A percentile compares a stretch with the other conserved stretches of the same genome.
Conservation (phyloP, 2,329 filamentous ascomycete genomes). For the Alternaria solani region DNA sequence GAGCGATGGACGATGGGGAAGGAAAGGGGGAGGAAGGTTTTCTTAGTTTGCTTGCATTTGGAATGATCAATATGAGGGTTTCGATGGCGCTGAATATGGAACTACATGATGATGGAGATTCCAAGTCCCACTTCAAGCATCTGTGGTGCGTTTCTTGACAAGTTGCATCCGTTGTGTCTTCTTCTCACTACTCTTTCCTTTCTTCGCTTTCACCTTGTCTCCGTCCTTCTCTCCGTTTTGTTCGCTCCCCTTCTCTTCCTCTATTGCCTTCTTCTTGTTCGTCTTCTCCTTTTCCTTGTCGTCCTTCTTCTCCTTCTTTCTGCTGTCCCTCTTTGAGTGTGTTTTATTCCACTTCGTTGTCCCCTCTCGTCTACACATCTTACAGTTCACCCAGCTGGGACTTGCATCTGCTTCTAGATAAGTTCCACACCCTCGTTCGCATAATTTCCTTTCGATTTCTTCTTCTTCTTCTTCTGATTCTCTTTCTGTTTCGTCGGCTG, state of each 20-base stretch:
- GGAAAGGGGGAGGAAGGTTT: background rate
- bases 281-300: background rate
- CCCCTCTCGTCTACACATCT: too few species aligned
- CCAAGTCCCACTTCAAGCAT: background rate
- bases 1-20: background rate
- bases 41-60: background rate
- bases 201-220: background rate
- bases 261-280: background rate
- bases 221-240: background rate
- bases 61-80: background rate
- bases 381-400: too few species aligned
- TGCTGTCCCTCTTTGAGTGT: background rate
- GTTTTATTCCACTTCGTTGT: too few species aligned
- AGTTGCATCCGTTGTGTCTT: background rate
- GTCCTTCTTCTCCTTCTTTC: background rate
- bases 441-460: too few species aligned
- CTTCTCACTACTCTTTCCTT: background rate
- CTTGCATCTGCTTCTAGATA: too few species aligned
- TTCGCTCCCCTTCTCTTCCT: background rate
- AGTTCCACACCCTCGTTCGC: too few species aligned
- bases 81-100: background rate
- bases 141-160: background rate
- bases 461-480: background rate
- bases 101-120: background rate
- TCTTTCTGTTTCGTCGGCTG: background rate